Percentiles rank a stretch among this genome's conserved stretches.
phyloP scores from a whole-genome alignment of 2,329 filamentous ascomycete genomes.

The Trichophyton rubrum region DNA sequence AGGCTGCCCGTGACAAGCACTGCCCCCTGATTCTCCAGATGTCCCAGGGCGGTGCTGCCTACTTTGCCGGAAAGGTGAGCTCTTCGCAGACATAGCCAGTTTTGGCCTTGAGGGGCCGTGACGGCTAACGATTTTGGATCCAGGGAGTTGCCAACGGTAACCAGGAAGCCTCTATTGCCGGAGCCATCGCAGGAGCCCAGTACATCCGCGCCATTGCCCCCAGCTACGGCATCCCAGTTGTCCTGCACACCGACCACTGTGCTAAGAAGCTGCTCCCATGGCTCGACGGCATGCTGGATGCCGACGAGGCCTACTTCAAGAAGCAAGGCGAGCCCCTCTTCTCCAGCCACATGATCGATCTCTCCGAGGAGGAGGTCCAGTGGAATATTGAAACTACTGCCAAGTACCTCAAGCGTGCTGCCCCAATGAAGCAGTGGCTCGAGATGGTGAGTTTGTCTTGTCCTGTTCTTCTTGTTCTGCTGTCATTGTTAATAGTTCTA shows the following conservation, averaged over 20 bases:
- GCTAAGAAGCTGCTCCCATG: conserved; percentile 98
- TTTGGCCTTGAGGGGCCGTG: no score
- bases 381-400: conserved; percentile 88
- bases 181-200: conserved; percentile 78
- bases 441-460: conserved; percentile 60
- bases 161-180: conserved; percentile 80
- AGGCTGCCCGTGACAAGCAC: conserved; percentile 87
- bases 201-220: conserved; percentile 85
- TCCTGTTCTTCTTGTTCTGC: conserved; percentile 6
- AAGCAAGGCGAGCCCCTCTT: conserved; percentile 81
- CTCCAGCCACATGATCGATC: conserved; percentile 96
- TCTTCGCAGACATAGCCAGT: not conserved
- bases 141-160: conserved; percentile 65
- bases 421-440: conserved; percentile 96
- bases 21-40: conserved; percentile 86
- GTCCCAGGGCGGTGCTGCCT: conserved; percentile 86
- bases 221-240: conserved; percentile 74
- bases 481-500: not conserved
- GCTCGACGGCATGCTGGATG: conserved; percentile 91
- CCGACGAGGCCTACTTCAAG: conserved; percentile 94
- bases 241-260: conserved; percentile 96
- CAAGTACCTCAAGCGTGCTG: conserved; percentile 84
- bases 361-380: conserved; percentile 81
- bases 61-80: conserved; percentile 72
- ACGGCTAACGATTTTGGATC: conserved; percentile 3